phyloP scores from a whole-genome alignment of 2,329 filamentous ascomycete species.

The Alternaria sp. region DNA sequence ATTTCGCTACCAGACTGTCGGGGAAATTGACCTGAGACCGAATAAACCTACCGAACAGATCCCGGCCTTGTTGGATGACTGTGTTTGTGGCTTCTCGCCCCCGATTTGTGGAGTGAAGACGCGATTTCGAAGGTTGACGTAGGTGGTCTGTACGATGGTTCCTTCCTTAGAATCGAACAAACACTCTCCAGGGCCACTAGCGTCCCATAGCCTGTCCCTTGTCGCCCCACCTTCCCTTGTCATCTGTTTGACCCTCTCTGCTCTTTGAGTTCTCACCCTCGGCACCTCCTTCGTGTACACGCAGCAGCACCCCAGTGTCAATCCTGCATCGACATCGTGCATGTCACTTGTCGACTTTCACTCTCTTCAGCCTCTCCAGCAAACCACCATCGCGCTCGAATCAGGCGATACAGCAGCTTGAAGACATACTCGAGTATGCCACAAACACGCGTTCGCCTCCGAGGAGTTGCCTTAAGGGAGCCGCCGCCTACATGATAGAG shows the following conservation, averaged over 20 bases:
- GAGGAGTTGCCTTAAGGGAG: background rate
- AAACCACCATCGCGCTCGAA: background rate
- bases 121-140: conserved; percentile 9
- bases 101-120: conserved; percentile 8
- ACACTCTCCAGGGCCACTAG: background rate
- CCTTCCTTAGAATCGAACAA: conserved; percentile 6
- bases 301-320: background rate
- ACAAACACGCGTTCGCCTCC: background rate
- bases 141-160: conserved; percentile 9
- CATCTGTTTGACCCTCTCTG: background rate
- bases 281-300: background rate
- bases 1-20: conserved; percentile 48
- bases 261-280: background rate
- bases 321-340: conserved; percentile 8
- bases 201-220: conserved; percentile 5
- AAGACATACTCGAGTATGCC: background rate
- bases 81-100: conserved; percentile 13
- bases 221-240: conserved; percentile 7
- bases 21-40: conserved; percentile 30
- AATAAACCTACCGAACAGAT: conserved; percentile 31
- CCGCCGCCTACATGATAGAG: background rate
- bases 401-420: background rate
- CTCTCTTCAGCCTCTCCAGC: background rate
- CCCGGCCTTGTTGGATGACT: conserved; percentile 10
- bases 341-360: background rate